These are phyloP conservation scores for Solanum pinnatisectum DNA, from an alignment of 257 asterid genomes.

Conservation along the genomic window DNA sequence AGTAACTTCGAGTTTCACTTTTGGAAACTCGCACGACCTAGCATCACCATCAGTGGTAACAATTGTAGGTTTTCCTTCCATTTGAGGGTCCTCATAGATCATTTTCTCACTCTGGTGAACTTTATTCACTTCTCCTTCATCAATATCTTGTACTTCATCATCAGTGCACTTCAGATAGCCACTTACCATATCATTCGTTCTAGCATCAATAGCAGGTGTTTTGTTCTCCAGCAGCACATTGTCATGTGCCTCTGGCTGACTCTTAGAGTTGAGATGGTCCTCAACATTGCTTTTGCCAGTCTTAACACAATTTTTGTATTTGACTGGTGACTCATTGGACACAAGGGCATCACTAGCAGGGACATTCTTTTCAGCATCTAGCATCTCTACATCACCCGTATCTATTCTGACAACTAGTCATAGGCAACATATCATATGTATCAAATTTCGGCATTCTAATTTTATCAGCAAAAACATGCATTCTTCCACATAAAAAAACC, in stretches of 20 bases:
- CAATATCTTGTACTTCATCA: not conserved
- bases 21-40: slow-evolving; percentile 7
- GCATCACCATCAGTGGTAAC: not conserved
- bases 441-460: not conserved
- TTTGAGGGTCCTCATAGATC: not conserved
- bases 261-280: not conserved
- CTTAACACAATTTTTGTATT: not conserved
- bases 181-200: slow-evolving; percentile 3
- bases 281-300: not conserved
- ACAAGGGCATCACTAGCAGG: slow-evolving; percentile 3
- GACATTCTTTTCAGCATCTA: slow-evolving; percentile 24
- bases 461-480: too few species aligned
- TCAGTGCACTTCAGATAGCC: slow-evolving; percentile 19
- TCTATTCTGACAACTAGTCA: slow-evolving; percentile 25
- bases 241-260: not conserved
- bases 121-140: not conserved
- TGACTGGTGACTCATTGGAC: not conserved
- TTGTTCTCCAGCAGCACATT: slow-evolving; percentile 9
- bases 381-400: slow-evolving; percentile 41
- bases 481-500: too few species aligned
- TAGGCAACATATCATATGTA: not conserved
- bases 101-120: not conserved
- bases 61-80: not conserved
- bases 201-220: slow-evolving; percentile 15
- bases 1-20: slow-evolving; percentile 7